phyloP scores from a whole-genome alignment of 2,329 filamentous ascomycete genomes.

The Colletotrichum destructivum region DNA sequence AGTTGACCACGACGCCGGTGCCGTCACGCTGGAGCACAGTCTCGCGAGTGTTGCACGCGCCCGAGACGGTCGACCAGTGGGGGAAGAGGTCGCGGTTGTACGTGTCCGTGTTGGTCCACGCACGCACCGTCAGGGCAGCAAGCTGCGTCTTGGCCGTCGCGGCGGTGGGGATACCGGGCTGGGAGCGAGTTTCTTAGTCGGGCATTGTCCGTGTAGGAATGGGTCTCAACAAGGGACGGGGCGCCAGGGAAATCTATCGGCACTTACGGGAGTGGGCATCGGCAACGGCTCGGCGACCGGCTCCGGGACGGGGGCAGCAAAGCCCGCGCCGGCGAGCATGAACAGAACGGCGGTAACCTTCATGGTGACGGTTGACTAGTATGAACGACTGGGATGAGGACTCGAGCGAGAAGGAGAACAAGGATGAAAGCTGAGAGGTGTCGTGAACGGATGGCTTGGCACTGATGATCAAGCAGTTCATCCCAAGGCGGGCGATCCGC shows the following conservation, averaged over 20 bases:
- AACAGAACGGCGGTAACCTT: constrained; percentile 41
- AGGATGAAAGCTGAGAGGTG: constrained; percentile 17
- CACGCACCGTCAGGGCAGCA: constrained; percentile 69
- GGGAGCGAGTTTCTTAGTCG: not conserved
- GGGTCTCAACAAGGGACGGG: not conserved
- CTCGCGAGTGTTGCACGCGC: constrained; percentile 80
- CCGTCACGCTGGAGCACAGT: constrained; percentile 83
- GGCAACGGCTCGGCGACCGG: constrained; percentile 33
- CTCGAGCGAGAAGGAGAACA: constrained; percentile 13
- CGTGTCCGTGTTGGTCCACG: constrained; percentile 66
- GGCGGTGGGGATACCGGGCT: constrained; percentile 75
- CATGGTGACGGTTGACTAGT: constrained; percentile 32
- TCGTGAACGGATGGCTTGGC: constrained; percentile 33
- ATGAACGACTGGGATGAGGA: not conserved
- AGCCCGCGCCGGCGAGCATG: constrained; percentile 43
- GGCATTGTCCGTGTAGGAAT: accelerated
- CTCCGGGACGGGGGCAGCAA: constrained; percentile 45
- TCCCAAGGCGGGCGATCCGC: constrained; percentile 32
- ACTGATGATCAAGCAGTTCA: constrained; percentile 21
- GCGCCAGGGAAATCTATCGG: not conserved
- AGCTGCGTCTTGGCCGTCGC: constrained; percentile 72
- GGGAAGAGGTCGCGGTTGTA: constrained; percentile 80
- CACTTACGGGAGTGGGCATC: constrained; percentile 48
- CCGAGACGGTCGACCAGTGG: constrained; percentile 77
- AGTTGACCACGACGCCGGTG: constrained; percentile 70